phyloP scores from a whole-genome alignment of 345 rosid species.

The Hypericum androsaemum region DNA sequence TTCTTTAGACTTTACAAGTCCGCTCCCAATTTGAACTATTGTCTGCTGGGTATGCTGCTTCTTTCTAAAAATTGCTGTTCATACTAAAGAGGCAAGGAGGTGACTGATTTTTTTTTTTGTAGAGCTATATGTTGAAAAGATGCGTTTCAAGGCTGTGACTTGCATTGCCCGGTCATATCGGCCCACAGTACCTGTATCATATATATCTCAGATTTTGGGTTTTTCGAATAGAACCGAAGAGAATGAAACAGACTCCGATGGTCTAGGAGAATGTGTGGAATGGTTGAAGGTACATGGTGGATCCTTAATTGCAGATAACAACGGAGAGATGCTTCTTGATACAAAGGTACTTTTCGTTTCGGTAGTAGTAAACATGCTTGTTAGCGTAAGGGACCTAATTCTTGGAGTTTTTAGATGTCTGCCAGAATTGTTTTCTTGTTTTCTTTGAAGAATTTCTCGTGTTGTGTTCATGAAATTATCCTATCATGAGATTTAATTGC shows the following conservation, averaged over 20 bases:
- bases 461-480: not conserved
- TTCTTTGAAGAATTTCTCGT: not conserved
- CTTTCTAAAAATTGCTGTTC: not conserved
- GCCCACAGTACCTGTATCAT: constrained; percentile 70
- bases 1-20: constrained; percentile 79
- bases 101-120: constrained; percentile 14
- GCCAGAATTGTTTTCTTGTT: too few relatives aligned
- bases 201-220: constrained; percentile 65
- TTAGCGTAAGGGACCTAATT: too few relatives aligned
- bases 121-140: constrained; percentile 89
- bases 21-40: constrained; percentile 82
- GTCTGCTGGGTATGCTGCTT: constrained; percentile 69
- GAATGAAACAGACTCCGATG: constrained; percentile 39
- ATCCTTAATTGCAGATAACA: constrained; percentile 41
- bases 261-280: constrained; percentile 63
- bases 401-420: too few relatives aligned
- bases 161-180: constrained; percentile 88
- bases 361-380: too few relatives aligned
- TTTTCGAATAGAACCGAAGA: constrained; percentile 44
- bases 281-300: constrained; percentile 95
- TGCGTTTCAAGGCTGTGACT: constrained; percentile 84
- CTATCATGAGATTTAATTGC: not conserved
- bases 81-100: not conserved
- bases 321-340: constrained; percentile 72
- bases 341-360: constrained; percentile 41